Evolutionary conservation across 2,329 filamentous ascomycete genomes (phyloP), one percentile per base, ranked within the genome.

Genomic region (Bertia moriformis): DNA sequence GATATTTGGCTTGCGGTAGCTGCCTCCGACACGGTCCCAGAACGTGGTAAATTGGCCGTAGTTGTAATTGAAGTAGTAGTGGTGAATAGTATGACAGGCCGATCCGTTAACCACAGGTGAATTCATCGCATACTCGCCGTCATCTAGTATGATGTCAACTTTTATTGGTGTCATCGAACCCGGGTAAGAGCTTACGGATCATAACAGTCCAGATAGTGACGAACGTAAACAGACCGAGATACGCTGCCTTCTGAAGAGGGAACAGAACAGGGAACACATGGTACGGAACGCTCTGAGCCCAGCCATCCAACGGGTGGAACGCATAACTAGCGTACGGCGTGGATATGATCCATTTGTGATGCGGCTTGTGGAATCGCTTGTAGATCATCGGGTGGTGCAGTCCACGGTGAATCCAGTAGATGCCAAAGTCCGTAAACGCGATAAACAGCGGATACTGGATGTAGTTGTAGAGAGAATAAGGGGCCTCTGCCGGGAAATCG

Each of bases 301-400:
- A 81, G 48, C 77, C 77, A 49, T 82, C 77, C 40, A 80, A 50
- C 3, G 77, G 77, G 56, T 82, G 76, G 64, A 81, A 81, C 27
- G 77, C 77, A 52, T 80, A 75, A 40, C 69, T 75, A n/a, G 77
- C 77, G 51, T 67, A 81, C 0, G 77, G 77, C 4, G 73, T 79
- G 1, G 77, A 77, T 73, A 81, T 78, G 55, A 82, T 80, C 77
- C 77, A 81, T 57, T 80, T 81, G 65, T 82, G 77, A 55, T 82
- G 77, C 22, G 76, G 71, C 63, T 82, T 82, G 64, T 82, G 77
- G 29, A 82, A 60, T 38, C 59, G 60, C 56, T 73, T 76, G 65
- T 82, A 82, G 42, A 81, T 54, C 24, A 59, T 47, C 13, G 73
- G 73, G 54, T 79, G 72, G 56, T 82, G 77, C 44, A 80, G 60